phyloP scores from a whole-genome alignment of 1,284 basidiomycete species.

The Rhodotorula sp. region DNA sequence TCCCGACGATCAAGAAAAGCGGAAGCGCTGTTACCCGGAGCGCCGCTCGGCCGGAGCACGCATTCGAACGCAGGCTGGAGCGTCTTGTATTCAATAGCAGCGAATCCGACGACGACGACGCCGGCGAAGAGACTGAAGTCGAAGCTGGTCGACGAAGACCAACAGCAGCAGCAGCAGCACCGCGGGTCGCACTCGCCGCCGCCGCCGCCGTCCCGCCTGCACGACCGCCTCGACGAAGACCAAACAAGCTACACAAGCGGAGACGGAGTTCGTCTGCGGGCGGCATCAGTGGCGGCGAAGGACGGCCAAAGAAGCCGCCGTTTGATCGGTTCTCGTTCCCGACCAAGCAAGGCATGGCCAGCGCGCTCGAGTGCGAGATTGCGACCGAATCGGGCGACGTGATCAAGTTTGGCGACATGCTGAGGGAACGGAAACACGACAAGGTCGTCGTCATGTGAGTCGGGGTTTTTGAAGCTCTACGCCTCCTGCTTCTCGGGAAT shows the following conservation, averaged over 20 bases:
- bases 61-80: not conserved
- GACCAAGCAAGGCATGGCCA: constrained; percentile 7
- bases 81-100: not conserved
- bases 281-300: not conserved
- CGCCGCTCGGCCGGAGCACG: not conserved
- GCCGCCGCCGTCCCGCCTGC: not conserved
- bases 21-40: not conserved
- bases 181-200: not conserved
- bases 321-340: constrained; percentile 35
- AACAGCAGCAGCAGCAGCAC: not conserved
- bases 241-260: not conserved
- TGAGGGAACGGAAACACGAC: constrained; percentile 9
- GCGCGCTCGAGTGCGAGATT: constrained; percentile 17
- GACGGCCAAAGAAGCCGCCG: not conserved
- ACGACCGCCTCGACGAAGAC: no score
- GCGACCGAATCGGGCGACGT: constrained; percentile 9
- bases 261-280: not conserved
- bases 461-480: not conserved
- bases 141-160: not conserved
- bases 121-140: not conserved
- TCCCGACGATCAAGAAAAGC: not conserved
- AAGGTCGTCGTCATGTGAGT: constrained; percentile 33
- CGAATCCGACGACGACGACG: not conserved
- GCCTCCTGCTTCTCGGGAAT: not conserved
- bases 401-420: constrained; percentile 20